A percentile compares a stretch with the other conserved stretches of the same genome.
Evolutionary conservation across 2,329 filamentous ascomycete species (phyloP).

Genomic region (Plenodomus lindquistii): DNA sequence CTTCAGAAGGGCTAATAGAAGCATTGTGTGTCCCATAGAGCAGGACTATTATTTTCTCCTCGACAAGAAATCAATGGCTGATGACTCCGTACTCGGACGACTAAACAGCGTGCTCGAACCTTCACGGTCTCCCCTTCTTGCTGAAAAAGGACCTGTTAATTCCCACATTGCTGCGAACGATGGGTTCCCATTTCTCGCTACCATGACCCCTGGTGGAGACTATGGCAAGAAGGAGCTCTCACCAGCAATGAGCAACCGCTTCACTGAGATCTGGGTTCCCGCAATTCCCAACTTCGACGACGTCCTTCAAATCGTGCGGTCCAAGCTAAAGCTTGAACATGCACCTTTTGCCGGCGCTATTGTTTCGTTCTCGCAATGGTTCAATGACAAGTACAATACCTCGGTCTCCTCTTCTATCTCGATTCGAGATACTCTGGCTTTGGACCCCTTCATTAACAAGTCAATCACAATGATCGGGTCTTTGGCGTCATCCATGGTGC

Average conservation of each 20-base stretch:
- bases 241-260: conserved; percentile 89
- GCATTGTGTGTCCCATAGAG: conserved; percentile 91
- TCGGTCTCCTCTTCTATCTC: conserved; percentile 79
- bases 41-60: conserved; percentile 87
- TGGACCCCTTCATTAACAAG: conserved; percentile 89
- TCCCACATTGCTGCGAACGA: conserved; percentile 75
- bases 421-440: conserved; percentile 87
- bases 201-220: conserved; percentile 98
- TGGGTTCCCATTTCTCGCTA: conserved; percentile 94
- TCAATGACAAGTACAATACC: conserved; percentile 77
- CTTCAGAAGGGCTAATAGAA: conserved; percentile 96
- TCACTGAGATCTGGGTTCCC: conserved; percentile 98
- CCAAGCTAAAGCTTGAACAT: conserved; percentile 66
- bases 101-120: conserved; percentile 96
- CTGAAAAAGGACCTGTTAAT: conserved; percentile 88
- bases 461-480: conserved; percentile 53
- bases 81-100: conserved; percentile 94
- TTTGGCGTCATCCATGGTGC: conserved; percentile 78
- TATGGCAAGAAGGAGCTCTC: conserved; percentile 98
- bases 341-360: conserved; percentile 68
- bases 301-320: conserved; percentile 80
- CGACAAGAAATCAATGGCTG: conserved; percentile 95
- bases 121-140: conserved; percentile 80
- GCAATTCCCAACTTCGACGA: conserved; percentile 83
- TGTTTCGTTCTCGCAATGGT: conserved; percentile 90